Evolutionary conservation across 192 early-diverging fungal genomes (phyloP), one percentile per base, ranked within the genome.

Genomic region (Coemansia sp.): DNA sequence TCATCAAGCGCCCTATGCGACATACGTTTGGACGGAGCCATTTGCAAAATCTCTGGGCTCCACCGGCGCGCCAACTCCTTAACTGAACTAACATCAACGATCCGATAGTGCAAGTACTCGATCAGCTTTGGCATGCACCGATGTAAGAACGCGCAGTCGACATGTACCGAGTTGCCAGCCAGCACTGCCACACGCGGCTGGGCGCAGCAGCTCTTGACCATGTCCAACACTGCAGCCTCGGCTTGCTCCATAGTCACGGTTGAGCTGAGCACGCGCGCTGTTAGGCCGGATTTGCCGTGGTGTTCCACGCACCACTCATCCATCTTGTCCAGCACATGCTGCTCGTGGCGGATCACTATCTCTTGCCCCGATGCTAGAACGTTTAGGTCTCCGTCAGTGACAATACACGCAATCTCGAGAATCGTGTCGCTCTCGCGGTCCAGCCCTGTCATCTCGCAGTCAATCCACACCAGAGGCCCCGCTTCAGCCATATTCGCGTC

Each of bases 91-190:
- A 99, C 97, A 70, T 99, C 97, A 15, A 85, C 76, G 42, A 93
- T 91, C 12, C 96, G 86, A 71, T 98, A 96, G 64, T 95, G 93
- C 67, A 98, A 71, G 56, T 89, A 84, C 0, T 89, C 86, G 6
- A 90, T 83, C 24, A 98, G 62, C 32, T 70, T 56, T 1, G 90
- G 91, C 93, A 96, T 95, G 46, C 91, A 90, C 58, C 90, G 87
- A 32, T 84, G 77, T 61, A 98, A 70, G 46, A 97, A 98, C 57
- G 82, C 86, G 41, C 93, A 89, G 70, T 99, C 97, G 11, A 89
- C 90, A 71, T 99, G 96, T 17, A 98, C 93, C 39, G 93, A 92
- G 84, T 95, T 99, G 17, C 97, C 97, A 1, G 94, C 96, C 27
- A 99, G 79, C 10, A 93, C 85, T 0, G 87, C 94, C 1, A 81